A percentile compares a stretch with the other conserved stretches of the same genome.
Evolutionary conservation across 176 grass and related monocot species (phyloP).

Genomic region (Triticum dicoccoides): DNA sequence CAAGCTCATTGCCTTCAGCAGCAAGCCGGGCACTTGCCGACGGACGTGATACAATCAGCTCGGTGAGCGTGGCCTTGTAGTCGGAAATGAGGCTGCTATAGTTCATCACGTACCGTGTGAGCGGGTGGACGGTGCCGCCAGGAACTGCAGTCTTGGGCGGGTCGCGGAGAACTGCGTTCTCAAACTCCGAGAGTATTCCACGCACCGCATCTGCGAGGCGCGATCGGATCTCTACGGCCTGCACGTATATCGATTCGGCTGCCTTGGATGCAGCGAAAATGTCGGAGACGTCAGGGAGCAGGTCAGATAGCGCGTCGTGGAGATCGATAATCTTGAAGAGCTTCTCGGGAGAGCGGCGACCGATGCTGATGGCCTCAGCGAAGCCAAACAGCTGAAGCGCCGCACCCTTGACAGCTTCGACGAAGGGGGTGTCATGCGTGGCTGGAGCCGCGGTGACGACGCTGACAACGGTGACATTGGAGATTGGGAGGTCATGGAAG

Average conservation of each 20-base stretch:
- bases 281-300: conserved; percentile 78
- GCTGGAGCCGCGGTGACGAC: conserved; percentile 17
- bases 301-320: conserved; percentile 78
- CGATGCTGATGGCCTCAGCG: conserved; percentile 90
- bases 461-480: neutral
- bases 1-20: conserved; percentile 47
- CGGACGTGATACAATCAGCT: conserved; percentile 66
- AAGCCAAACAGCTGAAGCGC: conserved; percentile 92
- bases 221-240: conserved; percentile 77
- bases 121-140: conserved; percentile 82
- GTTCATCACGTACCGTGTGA: conserved; percentile 97
- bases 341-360: conserved; percentile 91
- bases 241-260: conserved; percentile 71
- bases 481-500: conserved; percentile 45
- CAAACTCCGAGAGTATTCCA: conserved; percentile 94
- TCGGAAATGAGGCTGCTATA: conserved; percentile 86
- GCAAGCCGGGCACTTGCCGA: conserved; percentile 54
- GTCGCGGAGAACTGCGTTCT: conserved; percentile 95
- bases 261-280: conserved; percentile 74
- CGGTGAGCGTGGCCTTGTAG: conserved; percentile 71
- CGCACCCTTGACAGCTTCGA: conserved; percentile 83
- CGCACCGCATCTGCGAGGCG: conserved; percentile 84
- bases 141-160: conserved; percentile 66
- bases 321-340: conserved; percentile 96
- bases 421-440: conserved; percentile 64